Evolutionary conservation across 768 basidiomycete species (phyloP), one percentile per base, ranked within the genome.

Genomic region (Collybia sordida): DNA sequence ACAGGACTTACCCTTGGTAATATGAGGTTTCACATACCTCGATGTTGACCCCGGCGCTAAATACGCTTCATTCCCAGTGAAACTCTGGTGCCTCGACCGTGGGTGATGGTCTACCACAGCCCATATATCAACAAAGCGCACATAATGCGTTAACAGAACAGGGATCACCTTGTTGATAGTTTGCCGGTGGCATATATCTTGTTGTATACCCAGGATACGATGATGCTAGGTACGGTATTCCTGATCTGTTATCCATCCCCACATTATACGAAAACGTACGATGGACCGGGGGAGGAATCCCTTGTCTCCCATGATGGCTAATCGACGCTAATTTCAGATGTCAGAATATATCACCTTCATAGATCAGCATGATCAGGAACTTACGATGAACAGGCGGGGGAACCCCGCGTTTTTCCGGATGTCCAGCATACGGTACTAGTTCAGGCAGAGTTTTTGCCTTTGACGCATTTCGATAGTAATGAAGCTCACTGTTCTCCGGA

Each of bases 401-500:
- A 18, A 34, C 35, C 25, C 27, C 39, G 34, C 42, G 41, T 9
- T 28, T n/a, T 42, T 19, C 49, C 37, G 45, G 45, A 35, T 47
- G 27, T 28, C 49, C 36, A 15, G 53, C 48, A 28, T 54, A 37
- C 18, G 49, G 43, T 31, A 31, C 31, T 31, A 11, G 9, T 31
- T 31, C 31, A 12, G 31, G 31, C 31, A 31, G 14, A 4, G 3
- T 31, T 31, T 31, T 31, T 7, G 31, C 31, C 31, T 31, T 31
- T 31, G 11, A 11, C 31, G 31, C 31, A 31, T 31, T 14, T 31
- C 9, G 31, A 14, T 31, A 23, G 8, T n/a, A 21, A 4, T 48
- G 43, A 40, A 39, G 55, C 59, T 45, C 56, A 62, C 61, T 51
- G 37, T 58, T 57, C 47, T 62, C 55, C 39, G 53, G 34, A 28